Base-by-base conservation (phyloP, 2,329 filamentous ascomycete species). In the Phyllosticta citriasiana region DNA sequence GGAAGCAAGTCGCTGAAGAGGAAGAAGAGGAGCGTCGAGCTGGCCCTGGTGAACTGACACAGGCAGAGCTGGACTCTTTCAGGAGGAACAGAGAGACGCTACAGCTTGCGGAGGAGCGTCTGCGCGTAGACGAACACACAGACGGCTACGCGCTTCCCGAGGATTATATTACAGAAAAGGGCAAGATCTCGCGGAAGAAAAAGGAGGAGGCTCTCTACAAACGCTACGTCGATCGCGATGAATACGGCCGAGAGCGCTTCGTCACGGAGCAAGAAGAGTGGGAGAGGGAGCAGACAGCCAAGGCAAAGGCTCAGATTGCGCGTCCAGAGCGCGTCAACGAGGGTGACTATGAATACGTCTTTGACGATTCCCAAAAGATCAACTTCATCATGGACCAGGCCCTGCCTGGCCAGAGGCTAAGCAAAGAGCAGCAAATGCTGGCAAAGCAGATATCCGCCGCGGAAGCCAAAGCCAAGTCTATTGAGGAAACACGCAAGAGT, bases 201-300 rank as follows among this genome's bases (percentile, higher is more conserved):
- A 97, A 97, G 72, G 85, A 94, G 65, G 89, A 95, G 25, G 90
- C 89, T 0, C 80, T 99, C 10, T 96, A 96, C 76, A 92, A 91
- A 72, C 85, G 92, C 57, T 93, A 96, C 67, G 87, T 96, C 3
- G 92, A 97, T 64, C 83, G 84, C 63, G 91, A 96, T 67, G 89
- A 95, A 68, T 87, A 87, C 67, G 92, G 92, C 4, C 87, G 94
- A 65, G 93, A 97, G 72, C 88, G 87, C 67, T 95, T 91, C 67
- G 84, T 96, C 62, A 96, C 91, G 0, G 94, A 99, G 72, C 89
- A 96, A 65, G 92, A 99, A 64, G 89, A 96, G 70, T 99, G 93
- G 93, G 94, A 99, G 72, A 79, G 85, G 62, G 93, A 97, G 71
- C 93, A 97, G 75, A 83, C 88, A 0, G 82, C 86, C 61, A 95